phyloP scores from a whole-genome alignment of 2,329 filamentous ascomycete species.

The Ascomycota sp. region DNA sequence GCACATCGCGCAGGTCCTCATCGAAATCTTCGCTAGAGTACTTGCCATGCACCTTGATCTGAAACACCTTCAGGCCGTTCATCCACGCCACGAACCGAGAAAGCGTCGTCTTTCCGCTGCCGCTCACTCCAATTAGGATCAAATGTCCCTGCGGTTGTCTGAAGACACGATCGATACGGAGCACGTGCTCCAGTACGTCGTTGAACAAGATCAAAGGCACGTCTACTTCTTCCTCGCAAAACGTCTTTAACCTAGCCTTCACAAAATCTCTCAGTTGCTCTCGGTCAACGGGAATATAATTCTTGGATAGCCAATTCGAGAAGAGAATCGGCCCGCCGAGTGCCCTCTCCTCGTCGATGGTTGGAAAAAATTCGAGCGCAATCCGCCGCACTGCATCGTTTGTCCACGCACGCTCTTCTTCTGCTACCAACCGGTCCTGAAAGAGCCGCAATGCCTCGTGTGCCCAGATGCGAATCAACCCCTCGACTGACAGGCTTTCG shows the following conservation, averaged over 20 bases:
- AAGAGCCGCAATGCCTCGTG: constrained; percentile 91
- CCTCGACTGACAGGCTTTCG: constrained; percentile 70
- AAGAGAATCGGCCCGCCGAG: constrained; percentile 86
- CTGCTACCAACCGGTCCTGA: constrained; percentile 85
- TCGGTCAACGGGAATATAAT: constrained; percentile 89
- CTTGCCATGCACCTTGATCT: constrained; percentile 98
- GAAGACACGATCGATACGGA: constrained; percentile 97
- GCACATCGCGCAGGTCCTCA: constrained; percentile 81
- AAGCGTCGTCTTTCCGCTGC: constrained; percentile 92
- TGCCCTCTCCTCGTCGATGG: constrained; percentile 74
- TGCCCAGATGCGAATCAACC: constrained; percentile 88
- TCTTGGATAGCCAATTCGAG: constrained; percentile 98
- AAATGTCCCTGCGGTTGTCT: constrained; percentile 93
- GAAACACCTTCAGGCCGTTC: constrained; percentile 96
- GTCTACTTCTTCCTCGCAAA: constrained; percentile 98
- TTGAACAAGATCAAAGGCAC: constrained; percentile 98
- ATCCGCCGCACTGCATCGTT: constrained; percentile 70
- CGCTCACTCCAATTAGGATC: constrained; percentile 94
- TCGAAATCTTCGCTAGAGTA: constrained; percentile 98
- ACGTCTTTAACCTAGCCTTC: constrained; percentile 87
- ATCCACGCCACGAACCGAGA: constrained; percentile 99
- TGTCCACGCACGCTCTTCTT: constrained; percentile 90
- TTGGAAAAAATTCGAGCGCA: constrained; percentile 79
- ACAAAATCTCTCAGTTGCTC: constrained; percentile 92
- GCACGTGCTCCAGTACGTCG: constrained; percentile 89